Evolutionary conservation across 768 basidiomycete species (phyloP), one percentile per base, ranked within the genome.

Genomic region (Terana coerulea): DNA sequence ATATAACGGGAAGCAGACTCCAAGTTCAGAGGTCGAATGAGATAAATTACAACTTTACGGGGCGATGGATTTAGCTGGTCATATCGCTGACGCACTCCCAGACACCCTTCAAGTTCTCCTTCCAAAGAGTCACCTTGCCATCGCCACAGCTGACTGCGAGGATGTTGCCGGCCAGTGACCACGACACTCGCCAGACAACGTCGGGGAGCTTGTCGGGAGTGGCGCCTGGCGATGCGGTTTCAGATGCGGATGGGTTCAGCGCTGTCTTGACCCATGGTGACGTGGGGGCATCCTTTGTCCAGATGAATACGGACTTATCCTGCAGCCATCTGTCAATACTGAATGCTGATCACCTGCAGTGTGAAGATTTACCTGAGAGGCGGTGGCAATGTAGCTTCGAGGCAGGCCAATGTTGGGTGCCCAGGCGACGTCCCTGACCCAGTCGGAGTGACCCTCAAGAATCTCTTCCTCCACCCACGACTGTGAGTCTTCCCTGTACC

Each of bases 341-440:
- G 22, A 15, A 19, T 4, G 17, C 37, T 11, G 15, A 40, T 30
- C 45, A 19, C 14, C 4, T 17, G 5, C 31, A 17, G 1, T 9
- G 8, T 22, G 14, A 12, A 15, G 2, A 61, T 76, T 42, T 46
- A 83, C 83, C 73, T 98, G 95, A 0, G 91, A 94, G 0, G 93
- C 93, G 1, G 94, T 95, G 5, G 97, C 97, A 55, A 99, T 91
- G 69, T 98, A 98, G 64, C 86, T 88, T 55, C 93, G 80, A 0
- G 95, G 92, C 14, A 98, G 76, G 0, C 97, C 97, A 56, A 98
- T 95, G 59, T 92, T 97, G 0, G 97, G 95, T 1, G 95, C 95
- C 94, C 95, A 98, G 0, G 95, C 91, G n/a, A 98, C 95, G 65
- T 98, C 95, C 41, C 95, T 79, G 19, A 99, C 95, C 95, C 95